Evolutionary conservation across 139 green algal genomes (phyloP).

Genomic region (Coelastrella sp.): DNA sequence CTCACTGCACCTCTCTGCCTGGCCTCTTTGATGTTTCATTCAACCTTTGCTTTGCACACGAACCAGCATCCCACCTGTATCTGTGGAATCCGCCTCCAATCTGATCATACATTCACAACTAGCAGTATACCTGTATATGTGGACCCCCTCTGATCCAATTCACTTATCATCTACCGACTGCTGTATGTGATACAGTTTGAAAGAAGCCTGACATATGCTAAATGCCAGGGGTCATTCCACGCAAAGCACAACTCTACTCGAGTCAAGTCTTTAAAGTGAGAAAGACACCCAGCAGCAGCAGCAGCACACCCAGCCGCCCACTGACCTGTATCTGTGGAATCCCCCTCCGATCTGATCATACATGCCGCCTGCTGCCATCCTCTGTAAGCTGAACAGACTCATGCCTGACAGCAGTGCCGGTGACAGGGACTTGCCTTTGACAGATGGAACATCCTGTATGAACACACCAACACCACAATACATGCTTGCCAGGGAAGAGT

Average conservation of each 20-base stretch:
- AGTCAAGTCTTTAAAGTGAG: too few relatives aligned
- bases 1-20: too few relatives aligned
- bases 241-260: too few relatives aligned
- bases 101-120: conserved; percentile 81
- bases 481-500: not conserved
- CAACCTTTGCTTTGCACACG: too few relatives aligned
- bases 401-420: not conserved
- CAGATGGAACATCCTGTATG: not conserved
- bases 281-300: too few relatives aligned
- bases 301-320: not conserved
- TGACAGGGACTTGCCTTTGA: not conserved
- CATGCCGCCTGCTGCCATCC: conserved; percentile 89
- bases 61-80: not conserved
- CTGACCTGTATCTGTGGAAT: conserved; percentile 90
- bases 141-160: too few relatives aligned
- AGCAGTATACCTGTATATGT: too few relatives aligned
- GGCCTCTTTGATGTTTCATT: too few relatives aligned
- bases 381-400: conserved; percentile 28
- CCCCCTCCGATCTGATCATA: conserved; percentile 92
- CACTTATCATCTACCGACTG: too few relatives aligned
- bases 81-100: conserved; percentile 91
- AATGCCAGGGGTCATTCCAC: too few relatives aligned
- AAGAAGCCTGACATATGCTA: too few relatives aligned
- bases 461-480: not conserved
- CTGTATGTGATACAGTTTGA: too few relatives aligned